Evolutionary conservation across 2,329 filamentous ascomycete genomes (phyloP).

Genomic region (Fusarium phyllophilum): DNA sequence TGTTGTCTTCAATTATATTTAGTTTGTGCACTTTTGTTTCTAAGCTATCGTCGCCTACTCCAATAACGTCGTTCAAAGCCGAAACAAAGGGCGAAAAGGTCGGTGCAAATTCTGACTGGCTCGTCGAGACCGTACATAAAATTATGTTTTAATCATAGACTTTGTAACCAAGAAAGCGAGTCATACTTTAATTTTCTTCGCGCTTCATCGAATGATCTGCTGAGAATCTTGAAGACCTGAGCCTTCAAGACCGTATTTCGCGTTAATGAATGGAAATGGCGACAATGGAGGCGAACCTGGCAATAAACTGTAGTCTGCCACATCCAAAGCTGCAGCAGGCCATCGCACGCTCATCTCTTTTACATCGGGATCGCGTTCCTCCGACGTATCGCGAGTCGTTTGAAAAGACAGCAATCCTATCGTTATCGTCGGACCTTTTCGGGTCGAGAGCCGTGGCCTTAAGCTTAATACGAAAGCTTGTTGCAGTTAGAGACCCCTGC

Average conservation of each 20-base stretch:
- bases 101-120: fast-evolving
- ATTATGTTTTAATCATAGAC: background rate
- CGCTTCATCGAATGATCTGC: background rate
- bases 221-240: background rate
- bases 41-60: background rate
- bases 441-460: too few species aligned
- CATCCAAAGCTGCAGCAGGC: background rate
- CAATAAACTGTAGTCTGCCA: too few species aligned
- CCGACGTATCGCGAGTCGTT: fast-evolving
- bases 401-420: too few species aligned
- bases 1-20: background rate
- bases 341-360: fast-evolving
- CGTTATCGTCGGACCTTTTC: too few species aligned
- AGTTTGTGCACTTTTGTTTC: too few species aligned
- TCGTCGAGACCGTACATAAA: too few species aligned
- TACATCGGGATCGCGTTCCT: fast-evolving
- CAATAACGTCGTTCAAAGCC: too few species aligned
- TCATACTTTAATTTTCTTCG: background rate
- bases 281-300: fast-evolving
- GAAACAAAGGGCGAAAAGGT: too few species aligned
- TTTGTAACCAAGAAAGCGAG: fast-evolving
- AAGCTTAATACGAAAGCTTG: background rate
- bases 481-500: fast-evolving
- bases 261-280: too few species aligned
- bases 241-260: too few species aligned